Conservation (phyloP, 192 early-diverging fungal species). For the Linnemannia zychae region DNA sequence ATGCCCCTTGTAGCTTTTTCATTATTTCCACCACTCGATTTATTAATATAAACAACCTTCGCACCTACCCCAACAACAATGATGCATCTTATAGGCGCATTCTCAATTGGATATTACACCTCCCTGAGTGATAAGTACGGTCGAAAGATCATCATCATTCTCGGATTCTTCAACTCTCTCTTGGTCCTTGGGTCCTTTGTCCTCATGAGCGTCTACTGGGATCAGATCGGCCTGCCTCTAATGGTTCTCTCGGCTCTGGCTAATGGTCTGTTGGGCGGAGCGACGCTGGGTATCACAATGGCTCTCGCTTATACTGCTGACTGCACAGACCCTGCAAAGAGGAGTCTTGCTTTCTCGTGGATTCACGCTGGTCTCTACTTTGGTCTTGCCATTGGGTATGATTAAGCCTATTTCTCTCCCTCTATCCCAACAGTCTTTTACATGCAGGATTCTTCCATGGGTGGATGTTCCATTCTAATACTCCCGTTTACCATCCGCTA, state of each 20-base stretch:
- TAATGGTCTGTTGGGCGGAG: constrained; percentile 35
- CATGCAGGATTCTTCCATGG: no score
- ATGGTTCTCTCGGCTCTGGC: constrained; percentile 35
- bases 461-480: no score
- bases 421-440: no score
- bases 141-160: constrained; percentile 24
- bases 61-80: neutral
- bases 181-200: constrained; percentile 14
- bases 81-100: constrained; percentile 16
- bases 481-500: neutral
- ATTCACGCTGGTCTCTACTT: constrained; percentile 37
- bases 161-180: constrained; percentile 25
- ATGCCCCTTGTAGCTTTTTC: neutral
- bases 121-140: constrained; percentile 51
- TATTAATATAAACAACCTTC: neutral
- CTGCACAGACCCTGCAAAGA: constrained; percentile 46
- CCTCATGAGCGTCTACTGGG: constrained; percentile 42
- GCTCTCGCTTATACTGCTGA: constrained; percentile 44
- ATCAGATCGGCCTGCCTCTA: constrained; percentile 32
- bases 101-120: constrained; percentile 41
- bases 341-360: constrained; percentile 39
- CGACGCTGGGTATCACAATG: constrained; percentile 24
- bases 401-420: neutral
- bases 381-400: constrained; percentile 43
- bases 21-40: neutral